Base-by-base conservation (phyloP, 1,139 yeast genomes). In the Sugiyamaella neomexicana region DNA sequence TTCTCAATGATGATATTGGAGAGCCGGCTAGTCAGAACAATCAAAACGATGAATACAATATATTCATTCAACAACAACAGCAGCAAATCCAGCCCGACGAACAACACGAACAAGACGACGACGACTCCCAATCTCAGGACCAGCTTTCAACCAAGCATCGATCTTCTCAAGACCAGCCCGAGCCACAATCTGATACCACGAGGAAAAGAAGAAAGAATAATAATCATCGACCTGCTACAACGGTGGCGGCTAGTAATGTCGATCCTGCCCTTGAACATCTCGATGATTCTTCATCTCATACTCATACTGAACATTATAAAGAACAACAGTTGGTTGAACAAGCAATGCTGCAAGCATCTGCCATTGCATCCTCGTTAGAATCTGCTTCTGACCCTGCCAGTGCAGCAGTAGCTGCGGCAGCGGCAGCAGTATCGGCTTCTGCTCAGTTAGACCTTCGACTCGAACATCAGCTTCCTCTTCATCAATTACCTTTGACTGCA, bases 281-380 rank as follows among this genome's bases (percentile, higher is more conserved):
- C 9, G 63, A 56, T 38, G 60, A 56, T 42, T 17, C 36, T 34
- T 9, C 48, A 20, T 20, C 25, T 20, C 25, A 20, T 5, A 20
- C 3, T 9, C 52, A 49, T 8, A 45, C 49, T 15, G 54, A 53
- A 27, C 49, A 50, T 41, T 55, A 58, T n/a, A 56, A 58, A 38
- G 60, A 62, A 38, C 65, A 60, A 53, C 55, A 60, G 17, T 60
- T 61, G 27, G 58, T 64, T 15, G 61, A 64, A 47, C 65, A 63
- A 37, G 69, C 69, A 5, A 60, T 66, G 55, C 50, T 63, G 36
- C 66, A 65, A 41, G 68, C 68, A 0, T 58, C 66, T 2, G 66
- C 64, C 9, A 62, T 65, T 54, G 68, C 63, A 9, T 55, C 64
- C 12, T 57, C 62, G 2, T 50, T 59, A 39, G 39, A 36, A 31